Evolutionary conservation across 2,329 filamentous ascomycete species (phyloP).

Genomic region (Coniella vitis): DNA sequence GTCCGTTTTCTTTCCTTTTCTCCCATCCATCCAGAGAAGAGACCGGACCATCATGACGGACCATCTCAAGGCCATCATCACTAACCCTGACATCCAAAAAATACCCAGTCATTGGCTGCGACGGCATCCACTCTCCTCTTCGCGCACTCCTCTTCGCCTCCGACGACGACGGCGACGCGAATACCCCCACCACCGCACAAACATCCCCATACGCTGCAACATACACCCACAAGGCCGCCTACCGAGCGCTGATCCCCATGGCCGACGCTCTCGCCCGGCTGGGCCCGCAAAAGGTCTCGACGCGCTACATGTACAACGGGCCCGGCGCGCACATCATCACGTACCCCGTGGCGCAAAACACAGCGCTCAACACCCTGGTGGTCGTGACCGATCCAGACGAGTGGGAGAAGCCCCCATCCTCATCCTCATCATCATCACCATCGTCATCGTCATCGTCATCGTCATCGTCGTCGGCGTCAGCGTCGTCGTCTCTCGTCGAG

Average conservation of each 20-base stretch:
- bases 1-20: too few relatives aligned
- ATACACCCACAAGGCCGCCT: constrained; percentile 55
- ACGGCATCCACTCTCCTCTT: constrained; percentile 55
- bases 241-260: constrained; percentile 57
- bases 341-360: constrained; percentile 52
- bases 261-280: constrained; percentile 39
- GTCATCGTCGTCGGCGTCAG: neutral
- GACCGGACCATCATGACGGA: neutral
- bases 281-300: constrained; percentile 40
- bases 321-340: constrained; percentile 51
- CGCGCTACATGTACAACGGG: constrained; percentile 50
- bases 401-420: constrained; percentile 26
- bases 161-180: too few relatives aligned
- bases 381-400: constrained; percentile 31
- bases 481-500: too few relatives aligned
- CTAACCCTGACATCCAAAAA: too few relatives aligned
- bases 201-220: constrained; percentile 26
- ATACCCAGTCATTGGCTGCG: constrained; percentile 47
- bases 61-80: too few relatives aligned
- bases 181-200: too few relatives aligned
- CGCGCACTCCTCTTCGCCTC: constrained; percentile 40
- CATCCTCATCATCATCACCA: neutral
- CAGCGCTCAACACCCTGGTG: constrained; percentile 51
- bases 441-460: neutral
- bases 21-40: too few relatives aligned